Evolutionary conservation across 176 grass and related monocot species (phyloP).

Genomic region (Cymbopogon citratus): DNA sequence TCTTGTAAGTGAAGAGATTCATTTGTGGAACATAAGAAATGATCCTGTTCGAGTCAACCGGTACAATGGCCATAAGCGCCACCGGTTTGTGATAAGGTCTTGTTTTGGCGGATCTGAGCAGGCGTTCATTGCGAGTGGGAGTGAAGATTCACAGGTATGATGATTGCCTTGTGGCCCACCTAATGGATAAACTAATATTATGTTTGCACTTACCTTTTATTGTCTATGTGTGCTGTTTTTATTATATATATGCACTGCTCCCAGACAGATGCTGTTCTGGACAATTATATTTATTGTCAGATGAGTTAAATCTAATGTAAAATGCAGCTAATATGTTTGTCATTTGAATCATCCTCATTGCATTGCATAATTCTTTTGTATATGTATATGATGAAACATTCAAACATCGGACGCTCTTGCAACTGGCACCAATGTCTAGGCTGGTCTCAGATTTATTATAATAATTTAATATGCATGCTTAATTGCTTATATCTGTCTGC

Average conservation of each 20-base stretch:
- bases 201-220: not conserved
- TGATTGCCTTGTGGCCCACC: not conserved
- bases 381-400: slow-evolving; percentile 29
- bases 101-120: slow-evolving; percentile 90
- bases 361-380: slow-evolving; percentile 1
- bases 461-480: not conserved
- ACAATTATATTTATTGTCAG: not conserved
- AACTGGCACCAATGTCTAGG: not conserved
- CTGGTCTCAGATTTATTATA: not conserved
- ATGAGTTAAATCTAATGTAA: not conserved
- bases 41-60: slow-evolving; percentile 50
- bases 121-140: slow-evolving; percentile 87
- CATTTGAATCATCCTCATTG: not conserved
- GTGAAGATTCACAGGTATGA: slow-evolving; percentile 88
- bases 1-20: slow-evolving; percentile 58
- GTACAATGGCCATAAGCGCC: slow-evolving; percentile 75
- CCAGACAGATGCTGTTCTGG: not conserved
- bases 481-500: not conserved
- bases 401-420: not conserved
- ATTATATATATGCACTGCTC: not conserved
- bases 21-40: slow-evolving; percentile 86
- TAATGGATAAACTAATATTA: not conserved
- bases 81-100: slow-evolving; percentile 77
- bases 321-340: not conserved
- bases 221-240: not conserved